Evolutionary conservation across 1,284 basidiomycete species (phyloP).

Genomic region (Ustilago nuda): DNA sequence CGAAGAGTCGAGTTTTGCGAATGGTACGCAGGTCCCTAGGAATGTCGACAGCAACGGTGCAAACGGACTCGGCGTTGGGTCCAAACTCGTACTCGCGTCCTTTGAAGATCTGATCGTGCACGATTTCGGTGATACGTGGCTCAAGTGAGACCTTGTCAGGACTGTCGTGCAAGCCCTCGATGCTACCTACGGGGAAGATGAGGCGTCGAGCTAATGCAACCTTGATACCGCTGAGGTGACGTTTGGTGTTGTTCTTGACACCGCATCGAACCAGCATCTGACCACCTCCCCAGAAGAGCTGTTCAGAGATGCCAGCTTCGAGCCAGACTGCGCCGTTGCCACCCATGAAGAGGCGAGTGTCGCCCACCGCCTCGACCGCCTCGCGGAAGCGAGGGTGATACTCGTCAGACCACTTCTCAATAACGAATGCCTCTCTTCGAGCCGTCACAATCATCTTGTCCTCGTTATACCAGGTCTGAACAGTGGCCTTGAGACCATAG

Average conservation of each 20-base stretch:
- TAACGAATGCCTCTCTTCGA: slow-evolving; percentile 56
- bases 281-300: slow-evolving; percentile 58
- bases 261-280: slow-evolving; percentile 56
- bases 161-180: slow-evolving; percentile 48
- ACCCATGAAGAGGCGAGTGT: slow-evolving; percentile 65
- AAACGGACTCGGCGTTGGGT: slow-evolving; percentile 55
- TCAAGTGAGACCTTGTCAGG: slow-evolving; percentile 48
- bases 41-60: slow-evolving; percentile 56
- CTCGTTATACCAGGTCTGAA: slow-evolving; percentile 62
- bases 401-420: slow-evolving; percentile 61
- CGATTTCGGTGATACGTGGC: slow-evolving; percentile 62
- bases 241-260: slow-evolving; percentile 64
- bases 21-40: slow-evolving; percentile 59
- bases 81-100: slow-evolving; percentile 61
- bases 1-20: slow-evolving; percentile 61
- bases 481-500: slow-evolving; percentile 61
- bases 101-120: slow-evolving; percentile 59
- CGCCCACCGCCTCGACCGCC: slow-evolving; percentile 58
- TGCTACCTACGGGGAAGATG: slow-evolving; percentile 57
- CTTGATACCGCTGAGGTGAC: slow-evolving; percentile 59
- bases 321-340: slow-evolving; percentile 64
- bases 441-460: slow-evolving; percentile 57
- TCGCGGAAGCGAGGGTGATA: slow-evolving; percentile 40
- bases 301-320: slow-evolving; percentile 56
- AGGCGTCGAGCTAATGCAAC: slow-evolving; percentile 56